Percentiles rank a stretch among this genome's conserved stretches.
Conservation (phyloP, 2,329 filamentous ascomycete species). For the Aspergillus sergii region DNA sequence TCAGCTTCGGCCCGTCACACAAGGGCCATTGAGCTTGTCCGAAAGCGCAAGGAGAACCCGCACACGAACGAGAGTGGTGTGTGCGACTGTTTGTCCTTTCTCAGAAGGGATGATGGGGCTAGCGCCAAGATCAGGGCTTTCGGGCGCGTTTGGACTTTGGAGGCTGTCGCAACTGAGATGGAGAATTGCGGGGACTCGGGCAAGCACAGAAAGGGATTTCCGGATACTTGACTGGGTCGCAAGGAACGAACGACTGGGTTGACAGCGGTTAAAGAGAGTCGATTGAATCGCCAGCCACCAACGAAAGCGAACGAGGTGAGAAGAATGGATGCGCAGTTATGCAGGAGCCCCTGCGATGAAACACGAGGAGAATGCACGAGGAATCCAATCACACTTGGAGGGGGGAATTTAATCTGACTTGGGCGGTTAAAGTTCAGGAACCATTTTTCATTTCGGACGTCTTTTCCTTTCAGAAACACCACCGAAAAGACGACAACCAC, state of each 20-base stretch:
- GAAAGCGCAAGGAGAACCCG: constrained; percentile 6
- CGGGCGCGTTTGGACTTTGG: constrained; percentile 16
- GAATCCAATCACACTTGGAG: not conserved
- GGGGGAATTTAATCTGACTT: not conserved
- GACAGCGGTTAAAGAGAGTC: constrained; percentile 3
- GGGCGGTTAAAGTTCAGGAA: constrained; percentile 3
- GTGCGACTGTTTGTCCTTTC: not conserved
- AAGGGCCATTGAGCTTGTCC: constrained; percentile 13
- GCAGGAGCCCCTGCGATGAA: not conserved
- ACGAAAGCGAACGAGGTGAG: not conserved
- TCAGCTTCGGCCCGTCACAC: constrained; percentile 13
- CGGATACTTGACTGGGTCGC: constrained; percentile 1
- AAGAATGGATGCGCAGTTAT: constrained; percentile 9
- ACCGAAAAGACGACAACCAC: not conserved
- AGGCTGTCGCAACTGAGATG: not conserved
- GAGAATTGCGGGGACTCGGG: constrained; percentile 4
- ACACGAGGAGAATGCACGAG: not conserved
- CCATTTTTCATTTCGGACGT: not conserved
- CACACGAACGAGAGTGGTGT: not conserved
- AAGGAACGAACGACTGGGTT: not conserved
- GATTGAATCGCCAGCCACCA: not conserved
- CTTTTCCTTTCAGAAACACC: not conserved
- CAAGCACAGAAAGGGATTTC: constrained; percentile 4
- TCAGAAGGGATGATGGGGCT: constrained; percentile 7
- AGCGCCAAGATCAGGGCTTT: constrained; percentile 20